Percentiles rank a stretch among this genome's conserved stretches.
Evolutionary conservation across 768 basidiomycete genomes (phyloP).

Genomic region (Lentinula edodes): DNA sequence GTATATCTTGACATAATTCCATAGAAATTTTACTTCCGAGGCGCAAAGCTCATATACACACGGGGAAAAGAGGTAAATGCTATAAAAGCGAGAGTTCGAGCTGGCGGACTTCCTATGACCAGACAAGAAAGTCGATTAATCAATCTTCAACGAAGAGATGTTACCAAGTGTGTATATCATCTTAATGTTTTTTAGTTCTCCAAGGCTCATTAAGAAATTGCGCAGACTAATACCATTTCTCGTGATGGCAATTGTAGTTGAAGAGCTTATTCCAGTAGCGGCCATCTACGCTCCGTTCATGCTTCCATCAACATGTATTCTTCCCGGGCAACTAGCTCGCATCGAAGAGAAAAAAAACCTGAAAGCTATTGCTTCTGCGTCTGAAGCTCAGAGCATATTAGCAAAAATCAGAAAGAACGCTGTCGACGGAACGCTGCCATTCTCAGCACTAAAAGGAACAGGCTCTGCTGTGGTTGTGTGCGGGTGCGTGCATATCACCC

Average conservation of each 20-base stretch:
- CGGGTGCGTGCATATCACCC: slow-evolving; percentile 38
- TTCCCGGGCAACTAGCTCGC: slow-evolving; percentile 70
- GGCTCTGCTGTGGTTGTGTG: slow-evolving; percentile 42
- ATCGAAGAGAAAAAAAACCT: slow-evolving; percentile 51
- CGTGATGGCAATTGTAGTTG: slow-evolving; percentile 64
- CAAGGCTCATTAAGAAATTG: slow-evolving; percentile 19
- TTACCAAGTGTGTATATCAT: slow-evolving; percentile 51
- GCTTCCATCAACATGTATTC: slow-evolving; percentile 82
- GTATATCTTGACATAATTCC: not conserved
- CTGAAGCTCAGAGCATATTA: slow-evolving; percentile 31
- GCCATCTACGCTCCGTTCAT: slow-evolving; percentile 81
- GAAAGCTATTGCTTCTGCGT: slow-evolving; percentile 37
- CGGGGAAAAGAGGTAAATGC: slow-evolving; percentile 49
- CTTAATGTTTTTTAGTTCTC: not conserved
- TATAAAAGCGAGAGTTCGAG: slow-evolving; percentile 50
- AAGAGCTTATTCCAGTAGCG: slow-evolving; percentile 79
- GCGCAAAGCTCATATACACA: slow-evolving; percentile 64
- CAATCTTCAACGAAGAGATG: slow-evolving; percentile 57
- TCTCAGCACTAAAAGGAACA: slow-evolving; percentile 21
- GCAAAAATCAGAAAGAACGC: slow-evolving; percentile 26
- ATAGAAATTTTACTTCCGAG: slow-evolving; percentile 82
- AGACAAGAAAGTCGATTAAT: slow-evolving; percentile 70
- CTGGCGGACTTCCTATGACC: slow-evolving; percentile 58
- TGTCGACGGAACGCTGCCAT: slow-evolving; percentile 27
- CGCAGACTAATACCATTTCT: slow-evolving; percentile 70